Base-by-base conservation (phyloP, 2,329 filamentous ascomycete species). In the Akanthomyces dipterigenus region DNA sequence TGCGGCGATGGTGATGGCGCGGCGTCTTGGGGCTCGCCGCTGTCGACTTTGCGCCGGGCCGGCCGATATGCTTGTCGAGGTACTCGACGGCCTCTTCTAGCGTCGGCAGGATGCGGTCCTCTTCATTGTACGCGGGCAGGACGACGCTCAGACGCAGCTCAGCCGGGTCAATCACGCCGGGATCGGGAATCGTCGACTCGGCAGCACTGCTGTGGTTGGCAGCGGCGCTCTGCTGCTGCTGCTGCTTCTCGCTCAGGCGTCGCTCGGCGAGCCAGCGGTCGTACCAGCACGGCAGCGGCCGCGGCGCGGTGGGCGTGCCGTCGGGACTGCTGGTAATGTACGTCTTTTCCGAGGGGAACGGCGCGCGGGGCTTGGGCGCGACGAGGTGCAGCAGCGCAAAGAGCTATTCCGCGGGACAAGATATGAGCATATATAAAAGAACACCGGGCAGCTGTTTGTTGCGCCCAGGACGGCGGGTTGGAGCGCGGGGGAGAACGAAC, bases 101-200 rank as follows among this genome's bases (percentile, higher is more conserved):
- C 77, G 96, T 96, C 12, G 88, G 88, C 14, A 86, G 81, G 51
- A 99, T 82, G 34, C 95, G 87, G 62, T 89, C 82, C 72, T 93
- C 88, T 71, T 99, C 95, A 67, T 99, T 99, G 81, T 92, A 99
- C 11, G 95, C 95, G 0, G 95, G 95, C 48, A 99, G 88, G 0
- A 99, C 91, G 8, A 98, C 87, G 59, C 90, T 95, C 79, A 99
- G 86, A 71, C 89, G 89, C n/a, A 97, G 76, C 64, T 93, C 87
- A 16, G 92, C 84, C 2, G 87, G 82, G 65, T 92, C 88, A 60
- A 96, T 88, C 49, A 78, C 75, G 66, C 84, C 81, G 18, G 80
- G 73, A 65, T 85, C 79, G 43, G 74, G 73, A 3, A 74, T 76
- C 68, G 68, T 24, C 31, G 36, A n/a, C 38, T 55, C n/a, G 38